Evolutionary conservation across 768 basidiomycete species (phyloP).

Genomic region (Suillus paluster): DNA sequence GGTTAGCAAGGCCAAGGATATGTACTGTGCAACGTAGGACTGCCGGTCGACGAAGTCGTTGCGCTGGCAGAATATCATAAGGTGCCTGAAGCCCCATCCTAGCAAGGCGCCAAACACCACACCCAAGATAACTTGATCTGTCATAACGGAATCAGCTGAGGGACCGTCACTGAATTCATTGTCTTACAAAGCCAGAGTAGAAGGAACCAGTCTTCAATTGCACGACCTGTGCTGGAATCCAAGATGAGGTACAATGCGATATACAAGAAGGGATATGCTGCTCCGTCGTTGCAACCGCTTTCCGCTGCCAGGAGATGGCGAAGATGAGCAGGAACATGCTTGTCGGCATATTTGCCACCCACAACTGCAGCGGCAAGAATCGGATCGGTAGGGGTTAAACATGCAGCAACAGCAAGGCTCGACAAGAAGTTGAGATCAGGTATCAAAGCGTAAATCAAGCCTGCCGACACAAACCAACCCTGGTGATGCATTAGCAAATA

Average conservation of each 20-base stretch:
- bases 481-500: constrained; percentile 30
- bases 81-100: constrained; percentile 80
- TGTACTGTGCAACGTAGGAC: constrained; percentile 92
- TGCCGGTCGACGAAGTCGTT: constrained; percentile 90
- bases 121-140: constrained; percentile 82
- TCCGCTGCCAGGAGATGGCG: constrained; percentile 71
- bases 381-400: constrained; percentile 82
- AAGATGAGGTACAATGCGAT: constrained; percentile 87
- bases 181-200: constrained; percentile 83
- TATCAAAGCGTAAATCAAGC: constrained; percentile 88
- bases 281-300: constrained; percentile 95
- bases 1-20: constrained; percentile 81
- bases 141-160: constrained; percentile 12
- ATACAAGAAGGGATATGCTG: constrained; percentile 93
- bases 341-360: constrained; percentile 97
- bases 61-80: constrained; percentile 92
- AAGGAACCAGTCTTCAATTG: constrained; percentile 88
- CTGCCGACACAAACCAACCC: constrained; percentile 96
- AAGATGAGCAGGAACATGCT: constrained; percentile 90
- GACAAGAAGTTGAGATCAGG: constrained; percentile 90
- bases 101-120: constrained; percentile 73
- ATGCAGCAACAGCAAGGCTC: constrained; percentile 88
- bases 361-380: constrained; percentile 56
- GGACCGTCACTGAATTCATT: constrained; percentile 4
- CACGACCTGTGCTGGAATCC: constrained; percentile 60